Evolutionary conservation across 2,329 filamentous ascomycete species (phyloP), one percentile per base, ranked within the genome.

Genomic region (Endoconidiophora polonica): DNA sequence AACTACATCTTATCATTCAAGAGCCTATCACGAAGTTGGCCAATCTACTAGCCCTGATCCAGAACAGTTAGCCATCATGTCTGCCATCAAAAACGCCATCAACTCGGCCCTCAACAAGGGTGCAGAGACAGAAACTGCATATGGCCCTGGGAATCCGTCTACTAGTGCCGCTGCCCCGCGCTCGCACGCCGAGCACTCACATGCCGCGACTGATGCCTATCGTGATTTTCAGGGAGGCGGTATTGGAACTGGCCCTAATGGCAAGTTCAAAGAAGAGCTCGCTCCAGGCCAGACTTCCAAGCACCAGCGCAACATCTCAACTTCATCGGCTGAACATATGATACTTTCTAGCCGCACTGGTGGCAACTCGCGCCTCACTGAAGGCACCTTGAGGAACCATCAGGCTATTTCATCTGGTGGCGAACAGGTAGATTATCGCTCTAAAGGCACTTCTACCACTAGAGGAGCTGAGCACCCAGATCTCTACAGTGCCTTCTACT

Each of bases 401-500:
- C 37, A 49, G n/a, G n/a, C 29, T 14, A 37, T 23, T 9, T 5
- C 16, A 4, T 46, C 24, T 16, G 33, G 16, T 24, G 6, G 10
- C 38, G 14, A 20, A 4, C 44, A 45, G 9, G 43, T 6, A n/a
- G 20, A 39, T 5, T 36, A 20, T 6, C 20, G 22, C 22, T 1
- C 36, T 14, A 9, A 36, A 4, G 18, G 2, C 29, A 33, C 29
- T 12, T 33, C 29, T 16, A 33, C 23, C 9, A 16, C 47, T n/a
- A 20, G 14, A 10, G 16, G 7, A 9, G 42, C 50, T 16, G 26
- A 41, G 12, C 37, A 44, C 5, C 33, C 40, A 20, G 36, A 53
- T 40, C 38, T 53, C 23, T 41, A 88, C 61, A 95, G 84, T 65
- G 86, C 83, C 41, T 95, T 95, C 62, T 81, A 80, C 62, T 87